Evolutionary conservation across 192 early-diverging fungal genomes (phyloP).

Genomic region (Coemansia sp.): DNA sequence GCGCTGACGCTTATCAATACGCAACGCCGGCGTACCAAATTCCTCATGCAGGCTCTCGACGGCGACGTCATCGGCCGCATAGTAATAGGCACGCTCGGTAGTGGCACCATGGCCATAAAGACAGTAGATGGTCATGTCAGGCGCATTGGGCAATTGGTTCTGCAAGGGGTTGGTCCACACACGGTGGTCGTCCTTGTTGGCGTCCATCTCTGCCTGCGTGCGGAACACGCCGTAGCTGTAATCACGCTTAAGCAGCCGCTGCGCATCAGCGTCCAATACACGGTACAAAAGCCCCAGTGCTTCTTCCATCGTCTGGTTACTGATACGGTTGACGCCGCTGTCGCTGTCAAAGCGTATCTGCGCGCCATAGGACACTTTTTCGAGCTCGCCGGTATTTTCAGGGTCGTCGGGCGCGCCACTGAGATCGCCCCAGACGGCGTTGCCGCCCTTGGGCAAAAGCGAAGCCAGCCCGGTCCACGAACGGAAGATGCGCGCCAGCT

Average conservation of each 20-base stretch:
- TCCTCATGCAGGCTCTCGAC: slow-evolving; percentile 23
- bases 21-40: slow-evolving; percentile 23
- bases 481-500: slow-evolving; percentile 74
- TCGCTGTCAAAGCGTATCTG: slow-evolving; percentile 56
- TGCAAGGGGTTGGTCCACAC: slow-evolving; percentile 83
- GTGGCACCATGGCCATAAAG: slow-evolving; percentile 77
- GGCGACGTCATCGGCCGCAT: slow-evolving; percentile 46
- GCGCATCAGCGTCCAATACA: slow-evolving; percentile 54
- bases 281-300: slow-evolving; percentile 58
- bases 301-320: slow-evolving; percentile 52
- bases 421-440: slow-evolving; percentile 73
- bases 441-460: slow-evolving; percentile 83
- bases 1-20: slow-evolving; percentile 31
- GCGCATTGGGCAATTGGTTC: slow-evolving; percentile 68
- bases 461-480: slow-evolving; percentile 77
- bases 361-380: slow-evolving; percentile 53
- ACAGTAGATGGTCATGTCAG: slow-evolving; percentile 76
- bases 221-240: slow-evolving; percentile 70
- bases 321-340: background rate
- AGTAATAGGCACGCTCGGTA: slow-evolving; percentile 85
- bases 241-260: slow-evolving; percentile 55
- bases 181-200: slow-evolving; percentile 58
- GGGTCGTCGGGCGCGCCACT: slow-evolving; percentile 72
- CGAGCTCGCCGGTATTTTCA: background rate
- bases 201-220: slow-evolving; percentile 60